Base-by-base conservation (phyloP, 2,329 filamentous ascomycete species). In the Pseudocercospora cruenta region DNA sequence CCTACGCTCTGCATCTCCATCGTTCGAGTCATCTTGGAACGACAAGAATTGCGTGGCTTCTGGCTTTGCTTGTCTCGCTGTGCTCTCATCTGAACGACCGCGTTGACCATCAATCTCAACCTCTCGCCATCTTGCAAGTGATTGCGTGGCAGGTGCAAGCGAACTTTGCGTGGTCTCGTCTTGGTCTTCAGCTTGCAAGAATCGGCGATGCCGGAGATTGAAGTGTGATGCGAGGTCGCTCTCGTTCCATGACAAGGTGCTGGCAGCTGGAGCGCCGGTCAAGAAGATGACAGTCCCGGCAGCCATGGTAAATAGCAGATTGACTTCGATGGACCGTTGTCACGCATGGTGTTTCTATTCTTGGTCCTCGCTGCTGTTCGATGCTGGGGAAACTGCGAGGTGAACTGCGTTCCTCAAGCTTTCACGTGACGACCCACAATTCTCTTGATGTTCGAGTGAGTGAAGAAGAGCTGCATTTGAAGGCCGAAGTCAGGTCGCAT, bases 191-290 rank as follows among this genome's bases (percentile, higher is more conserved):
- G 31, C 62, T 31, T 58, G 55, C 9, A 75, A 63, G 53, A 71
- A 74, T 58, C 69, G 67, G 49, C 63, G 62, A n/a, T 49, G 10
- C 78, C 72, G 70, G 86, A 86, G 12, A 75, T 74, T 7, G 82
- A 73, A 19, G 88, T 78, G 55, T 36, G 55, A 58, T 36, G 28
- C 31, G 10, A 58, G 22, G 4, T 75, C 72, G 1, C 78, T 71
- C 12, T 84, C 75, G 54, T 82, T 76, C 86, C 89, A 91, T 47
- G 83, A 77, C 22, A 92, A 80, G 24, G 80, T 78, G 9, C 78
- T 78, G 31, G 79, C 74, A 36, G 83, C 78, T 2, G 90, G 90
- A n/a, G 90, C 88, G 24, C 90, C 90, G 62, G 85, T 82, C 63
- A 89, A 78, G 67, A 87, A 82, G 61, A 87, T 82, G 71, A 80